Base-by-base conservation (phyloP, 192 early-diverging fungal genomes). In the Phycomyces nitens region DNA sequence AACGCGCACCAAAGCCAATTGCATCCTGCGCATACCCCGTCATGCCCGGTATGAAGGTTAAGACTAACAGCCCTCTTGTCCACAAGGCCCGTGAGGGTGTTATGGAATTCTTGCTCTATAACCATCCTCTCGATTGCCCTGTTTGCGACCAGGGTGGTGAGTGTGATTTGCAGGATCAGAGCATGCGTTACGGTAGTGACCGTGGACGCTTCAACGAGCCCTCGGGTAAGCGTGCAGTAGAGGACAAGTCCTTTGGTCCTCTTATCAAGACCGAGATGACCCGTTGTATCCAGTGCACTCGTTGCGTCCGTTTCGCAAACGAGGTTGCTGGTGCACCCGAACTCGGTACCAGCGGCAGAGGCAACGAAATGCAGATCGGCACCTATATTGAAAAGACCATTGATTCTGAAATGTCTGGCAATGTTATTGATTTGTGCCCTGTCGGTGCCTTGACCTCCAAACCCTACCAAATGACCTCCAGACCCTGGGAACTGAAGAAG, bases 81-180 rank as follows among this genome's bases (percentile, higher is more conserved):
- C 92, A 97, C 77, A 95, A 99, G 83, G 95, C 95, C 20, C 92
- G 97, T 56, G 91, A 93, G 77, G 90, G 91, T 62, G 91, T 92
- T 9, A 91, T 91, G 91, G 91, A 91, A 77, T 99, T 97, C 64
- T 78, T 97, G 61, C 82, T 99, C 51, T 91, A 94, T 38, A 97
- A 97, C 83, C 97, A 99, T 76, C 97, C 97, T 55, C 82, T 99
- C 50, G 97, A 99, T 76, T 99, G 93, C 74, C 97, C 97, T 44
- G 91, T 99, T 67, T 99, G 97, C 72, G 97, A 99, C 75, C 97
- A 99, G 74, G 97, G 97, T 77, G 97, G 95, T 53, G 97, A 99
- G 79, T 99, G 97, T 73, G 97, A 99, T 79, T 80, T 99, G 56
- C 97, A 99, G 80, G 97, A 99, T 78, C 97, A 99, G 82, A 88